phyloP scores from a whole-genome alignment of 768 basidiomycete genomes.

The Agrocybe praecox region DNA sequence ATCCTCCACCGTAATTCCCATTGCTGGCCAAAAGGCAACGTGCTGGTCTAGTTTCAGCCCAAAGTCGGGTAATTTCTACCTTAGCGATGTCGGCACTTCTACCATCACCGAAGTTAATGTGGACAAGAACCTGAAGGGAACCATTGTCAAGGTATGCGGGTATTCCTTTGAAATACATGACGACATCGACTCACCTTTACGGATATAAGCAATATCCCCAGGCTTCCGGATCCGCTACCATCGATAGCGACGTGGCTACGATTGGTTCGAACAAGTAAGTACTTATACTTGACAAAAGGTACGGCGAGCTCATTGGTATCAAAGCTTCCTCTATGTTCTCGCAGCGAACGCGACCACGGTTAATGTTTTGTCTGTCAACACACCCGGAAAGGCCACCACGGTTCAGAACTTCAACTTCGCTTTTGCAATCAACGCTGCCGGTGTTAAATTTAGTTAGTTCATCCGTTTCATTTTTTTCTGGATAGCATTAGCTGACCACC shows the following conservation, averaged over 20 bases:
- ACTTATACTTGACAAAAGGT: neutral
- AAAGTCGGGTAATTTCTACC: slow-evolving; percentile 46
- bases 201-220: slow-evolving; percentile 40
- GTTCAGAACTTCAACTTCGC: slow-evolving; percentile 30
- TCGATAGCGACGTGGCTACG: slow-evolving; percentile 42
- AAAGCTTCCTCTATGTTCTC: slow-evolving; percentile 30
- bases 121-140: slow-evolving; percentile 43
- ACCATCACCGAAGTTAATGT: slow-evolving; percentile 48
- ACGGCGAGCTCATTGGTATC: neutral
- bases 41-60: slow-evolving; percentile 46
- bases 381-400: slow-evolving; percentile 23
- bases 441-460: slow-evolving; percentile 11
- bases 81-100: slow-evolving; percentile 43
- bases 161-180: neutral
- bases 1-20: slow-evolving; percentile 32
- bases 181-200: neutral
- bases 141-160: slow-evolving; percentile 42
- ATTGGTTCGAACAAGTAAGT: slow-evolving; percentile 40
- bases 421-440: slow-evolving; percentile 12
- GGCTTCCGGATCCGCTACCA: slow-evolving; percentile 34
- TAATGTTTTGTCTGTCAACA: slow-evolving; percentile 27
- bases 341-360: slow-evolving; percentile 27
- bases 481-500: neutral
- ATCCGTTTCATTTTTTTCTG: neutral
- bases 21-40: slow-evolving; percentile 40